A percentile compares a stretch with the other conserved stretches of the same genome.
phyloP scores from a whole-genome alignment of 1,284 basidiomycete species.

The Irpex sp. region DNA sequence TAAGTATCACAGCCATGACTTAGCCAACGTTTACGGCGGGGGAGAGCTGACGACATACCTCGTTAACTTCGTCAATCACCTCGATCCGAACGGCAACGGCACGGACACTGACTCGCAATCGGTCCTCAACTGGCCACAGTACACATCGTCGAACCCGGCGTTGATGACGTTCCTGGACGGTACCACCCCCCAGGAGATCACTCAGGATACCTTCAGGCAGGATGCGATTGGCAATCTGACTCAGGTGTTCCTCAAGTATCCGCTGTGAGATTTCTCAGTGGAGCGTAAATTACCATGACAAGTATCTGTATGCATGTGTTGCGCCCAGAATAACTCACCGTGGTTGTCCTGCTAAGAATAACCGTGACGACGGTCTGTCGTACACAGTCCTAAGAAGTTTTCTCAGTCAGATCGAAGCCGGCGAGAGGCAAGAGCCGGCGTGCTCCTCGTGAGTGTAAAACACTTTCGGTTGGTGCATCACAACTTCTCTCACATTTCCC shows the following conservation, averaged over 20 bases:
- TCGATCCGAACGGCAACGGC: slow-evolving; percentile 24
- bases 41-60: slow-evolving; percentile 18
- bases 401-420: no score
- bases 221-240: slow-evolving; percentile 15
- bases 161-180: slow-evolving; percentile 21
- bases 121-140: slow-evolving; percentile 20
- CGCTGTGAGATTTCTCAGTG: neutral
- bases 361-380: no score
- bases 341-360: no score
- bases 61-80: slow-evolving; percentile 25
- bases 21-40: slow-evolving; percentile 11
- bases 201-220: slow-evolving; percentile 14
- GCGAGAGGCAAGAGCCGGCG: no score
- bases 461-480: no score
- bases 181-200: slow-evolving; percentile 8
- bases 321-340: no score
- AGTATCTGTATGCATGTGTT: no score
- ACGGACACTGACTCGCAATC: neutral
- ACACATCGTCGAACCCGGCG: slow-evolving; percentile 12
- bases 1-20: slow-evolving; percentile 17
- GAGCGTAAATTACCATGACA: no score
- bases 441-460: no score
- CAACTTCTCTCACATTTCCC: no score
- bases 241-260: slow-evolving; percentile 5
- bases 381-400: no score